These are phyloP conservation scores for Phytophthora citrophthora DNA, from an alignment of 352 stramenopile genomes.

Conservation along the genomic window DNA sequence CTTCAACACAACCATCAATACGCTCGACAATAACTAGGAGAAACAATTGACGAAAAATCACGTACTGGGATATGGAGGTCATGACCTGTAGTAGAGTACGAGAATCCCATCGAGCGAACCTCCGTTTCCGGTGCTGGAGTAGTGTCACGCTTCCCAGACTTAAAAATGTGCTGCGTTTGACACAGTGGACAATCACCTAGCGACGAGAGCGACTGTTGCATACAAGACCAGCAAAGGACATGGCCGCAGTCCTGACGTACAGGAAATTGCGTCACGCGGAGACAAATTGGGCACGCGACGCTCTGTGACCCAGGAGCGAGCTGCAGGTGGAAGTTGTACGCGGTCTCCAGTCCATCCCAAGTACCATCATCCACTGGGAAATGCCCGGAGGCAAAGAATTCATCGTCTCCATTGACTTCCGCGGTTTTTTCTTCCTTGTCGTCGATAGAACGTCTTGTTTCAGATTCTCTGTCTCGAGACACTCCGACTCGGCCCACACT, in stretches of 20 bases:
- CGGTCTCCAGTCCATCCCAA: conserved; percentile 31
- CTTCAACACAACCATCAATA: conserved; percentile 4
- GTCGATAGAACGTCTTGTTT: conserved; percentile 7
- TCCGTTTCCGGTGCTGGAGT: conserved; percentile 13
- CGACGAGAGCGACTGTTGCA: conserved; percentile 51
- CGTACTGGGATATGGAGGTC: conserved; percentile 30
- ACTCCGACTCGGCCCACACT: not conserved
- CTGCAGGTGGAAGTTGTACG: conserved; percentile 42
- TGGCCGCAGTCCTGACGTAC: conserved; percentile 62
- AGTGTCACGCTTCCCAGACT: conserved; percentile 19
- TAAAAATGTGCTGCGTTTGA: conserved; percentile 57
- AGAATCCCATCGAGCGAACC: conserved; percentile 19
- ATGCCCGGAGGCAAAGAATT: conserved; percentile 17
- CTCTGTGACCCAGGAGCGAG: conserved; percentile 15
- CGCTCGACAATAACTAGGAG: not conserved
- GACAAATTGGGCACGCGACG: conserved; percentile 56
- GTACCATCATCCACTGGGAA: conserved; percentile 20
- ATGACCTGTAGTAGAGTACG: conserved; percentile 19
- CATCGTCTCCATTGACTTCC: conserved; percentile 25
- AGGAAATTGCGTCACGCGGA: conserved; percentile 44
- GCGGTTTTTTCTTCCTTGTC: conserved; percentile 34
- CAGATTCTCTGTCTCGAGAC: conserved; percentile 5
- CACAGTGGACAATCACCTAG: conserved; percentile 54
- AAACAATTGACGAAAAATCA: not conserved
- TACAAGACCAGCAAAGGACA: conserved; percentile 56